Evolutionary conservation across 116 monocot genomes (phyloP), one percentile per base, ranked within the genome.

Genomic region (Dioscorea cayenensis): DNA sequence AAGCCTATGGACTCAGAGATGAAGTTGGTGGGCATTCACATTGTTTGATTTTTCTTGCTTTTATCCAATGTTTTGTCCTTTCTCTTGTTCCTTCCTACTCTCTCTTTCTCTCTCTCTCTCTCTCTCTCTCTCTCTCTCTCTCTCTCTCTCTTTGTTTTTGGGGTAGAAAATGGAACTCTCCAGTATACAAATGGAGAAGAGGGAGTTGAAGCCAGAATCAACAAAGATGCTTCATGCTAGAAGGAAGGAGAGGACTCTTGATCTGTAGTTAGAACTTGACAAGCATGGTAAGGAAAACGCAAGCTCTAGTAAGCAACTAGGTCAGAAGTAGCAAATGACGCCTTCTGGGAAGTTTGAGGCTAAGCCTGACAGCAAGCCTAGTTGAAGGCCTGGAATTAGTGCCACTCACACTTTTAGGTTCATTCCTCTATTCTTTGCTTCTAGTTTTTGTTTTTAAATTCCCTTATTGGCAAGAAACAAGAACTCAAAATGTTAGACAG

Each of bases 191-290:
- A 78, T 62, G 14, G 89, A 81, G 51, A 85, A 80, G 67, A 25
- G 28, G 14, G 78, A 70, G 28, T 28, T 66, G 3, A 82, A 77
- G 32, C 35, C 27, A 21, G 78, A 77, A 59, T 18, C 29, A 0
- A 72, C 48, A 12, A 84, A 78, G 37, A 28, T 73, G 12, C 14
- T 43, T n/a, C 62, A 27, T 10, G 86, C 77, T 20, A 52, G 51
- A n/a, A 51, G 62, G 35, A 81, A 73, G n/a, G 76, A 85, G 65
- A 75, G 70, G 71, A 35, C 48, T 21, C 76, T 75, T 28, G 84
- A 84, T 50, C 73, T 85, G 23, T 88, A 82, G 9, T 50, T 87
- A 20, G 89, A 95, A 64, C 59, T 79, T 36, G 92, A 92, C 73
- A 91, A 91, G 69, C 72, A 68, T 8, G 76, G 80, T 36, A 84